A percentile compares a stretch with the other conserved stretches of the same genome.
Evolutionary conservation across 768 basidiomycete species (phyloP).

Genomic region (Auricularia auricula-judae): DNA sequence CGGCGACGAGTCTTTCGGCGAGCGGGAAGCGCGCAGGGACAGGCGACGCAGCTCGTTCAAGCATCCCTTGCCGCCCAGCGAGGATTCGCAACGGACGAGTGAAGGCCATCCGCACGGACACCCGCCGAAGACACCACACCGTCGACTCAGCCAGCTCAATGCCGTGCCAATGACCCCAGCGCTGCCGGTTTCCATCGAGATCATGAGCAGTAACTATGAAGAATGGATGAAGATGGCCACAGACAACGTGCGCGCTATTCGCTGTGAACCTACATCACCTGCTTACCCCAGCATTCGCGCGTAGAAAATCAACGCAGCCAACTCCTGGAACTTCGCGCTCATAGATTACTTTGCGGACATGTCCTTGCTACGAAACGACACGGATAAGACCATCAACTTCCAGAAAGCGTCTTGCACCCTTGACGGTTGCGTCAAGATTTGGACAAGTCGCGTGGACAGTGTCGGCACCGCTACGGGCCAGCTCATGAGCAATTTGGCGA

Average conservation of each 20-base stretch:
- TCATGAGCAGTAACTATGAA: conserved; percentile 91
- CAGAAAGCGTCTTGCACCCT: conserved; percentile 96
- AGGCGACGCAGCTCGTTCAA: background rate
- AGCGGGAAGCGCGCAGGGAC: background rate
- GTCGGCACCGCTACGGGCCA: conserved; percentile 96
- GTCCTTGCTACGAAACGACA: conserved; percentile 84
- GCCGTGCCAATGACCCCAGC: background rate
- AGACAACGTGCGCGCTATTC: conserved; percentile 65
- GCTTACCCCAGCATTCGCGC: background rate
- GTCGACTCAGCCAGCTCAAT: background rate
- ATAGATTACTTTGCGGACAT: conserved; percentile 99
- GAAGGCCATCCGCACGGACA: background rate
- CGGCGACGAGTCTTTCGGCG: background rate
- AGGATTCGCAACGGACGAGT: background rate
- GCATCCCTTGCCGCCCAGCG: background rate
- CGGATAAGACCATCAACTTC: conserved; percentile 96
- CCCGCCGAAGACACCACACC: background rate
- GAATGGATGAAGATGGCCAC: conserved; percentile 99
- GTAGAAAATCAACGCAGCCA: conserved; percentile 97
- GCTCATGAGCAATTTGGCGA: conserved; percentile 77
- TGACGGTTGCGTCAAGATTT: conserved; percentile 98
- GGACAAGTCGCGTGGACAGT: conserved; percentile 95
- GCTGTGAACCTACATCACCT: background rate
- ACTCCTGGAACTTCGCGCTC: conserved; percentile 95
- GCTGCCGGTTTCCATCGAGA: conserved; percentile 39